Conservation (phyloP, 805 yeast genomes). For the Spathaspora arborariae region DNA sequence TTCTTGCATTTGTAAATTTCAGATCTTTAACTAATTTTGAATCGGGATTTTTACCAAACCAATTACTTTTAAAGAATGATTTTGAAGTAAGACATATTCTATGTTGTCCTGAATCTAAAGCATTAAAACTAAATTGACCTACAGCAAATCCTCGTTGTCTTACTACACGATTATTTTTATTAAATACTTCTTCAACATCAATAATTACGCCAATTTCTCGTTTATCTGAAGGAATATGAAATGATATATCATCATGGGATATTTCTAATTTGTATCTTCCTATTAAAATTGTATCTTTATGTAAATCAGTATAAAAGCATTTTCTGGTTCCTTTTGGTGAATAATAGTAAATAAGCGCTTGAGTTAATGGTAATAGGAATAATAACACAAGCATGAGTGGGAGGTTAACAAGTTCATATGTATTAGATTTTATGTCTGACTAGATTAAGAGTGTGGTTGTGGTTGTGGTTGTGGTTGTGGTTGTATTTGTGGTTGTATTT, state of each 20-base stretch:
- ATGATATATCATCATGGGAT: constrained; percentile 32
- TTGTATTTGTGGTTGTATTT: too few species aligned
- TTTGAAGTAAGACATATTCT: constrained; percentile 24
- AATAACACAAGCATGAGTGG: not conserved
- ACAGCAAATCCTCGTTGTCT: constrained; percentile 20
- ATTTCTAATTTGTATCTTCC: constrained; percentile 49
- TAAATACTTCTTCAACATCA: constrained; percentile 43
- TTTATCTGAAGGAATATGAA: constrained; percentile 24
- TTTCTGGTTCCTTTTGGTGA: constrained; percentile 47
- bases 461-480: too few species aligned
- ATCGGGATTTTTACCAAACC: constrained; percentile 13
- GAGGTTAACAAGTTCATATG: too few species aligned
- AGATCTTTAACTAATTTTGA: constrained; percentile 15
- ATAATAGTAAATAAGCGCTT: constrained; percentile 42
- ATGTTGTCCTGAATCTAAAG: constrained; percentile 24
- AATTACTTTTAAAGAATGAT: constrained; percentile 15
- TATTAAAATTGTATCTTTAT: constrained; percentile 45
- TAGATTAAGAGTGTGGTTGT: too few species aligned
- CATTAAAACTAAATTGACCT: constrained; percentile 25
- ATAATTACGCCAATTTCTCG: constrained; percentile 30
- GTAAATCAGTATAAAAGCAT: constrained; percentile 56
- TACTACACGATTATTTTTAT: constrained; percentile 19
- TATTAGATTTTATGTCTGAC: too few species aligned
- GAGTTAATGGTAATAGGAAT: not conserved
- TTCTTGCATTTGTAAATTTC: constrained; percentile 17